Conservation (phyloP, 2,329 filamentous ascomycete species). For the Fusarium aywerte region DNA sequence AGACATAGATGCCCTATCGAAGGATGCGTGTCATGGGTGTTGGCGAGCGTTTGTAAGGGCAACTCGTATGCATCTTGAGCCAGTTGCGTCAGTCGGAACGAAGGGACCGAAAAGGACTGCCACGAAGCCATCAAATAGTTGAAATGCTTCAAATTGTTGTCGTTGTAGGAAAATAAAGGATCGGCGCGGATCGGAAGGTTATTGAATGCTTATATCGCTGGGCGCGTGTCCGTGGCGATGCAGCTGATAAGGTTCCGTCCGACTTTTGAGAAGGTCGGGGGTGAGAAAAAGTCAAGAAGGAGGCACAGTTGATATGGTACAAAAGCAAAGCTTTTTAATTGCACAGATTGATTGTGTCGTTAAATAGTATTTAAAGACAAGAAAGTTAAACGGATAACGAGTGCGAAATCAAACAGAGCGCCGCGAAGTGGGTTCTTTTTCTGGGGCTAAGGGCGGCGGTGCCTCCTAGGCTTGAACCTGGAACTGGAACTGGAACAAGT, state of each 20-base stretch:
- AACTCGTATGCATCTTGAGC: slow-evolving; percentile 55
- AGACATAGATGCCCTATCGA: slow-evolving; percentile 76
- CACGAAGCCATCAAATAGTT: slow-evolving; percentile 52
- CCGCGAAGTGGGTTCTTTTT: slow-evolving; percentile 31
- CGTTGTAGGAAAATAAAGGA: slow-evolving; percentile 12
- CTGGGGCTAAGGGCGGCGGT: slow-evolving; percentile 34
- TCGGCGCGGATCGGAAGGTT: slow-evolving; percentile 26
- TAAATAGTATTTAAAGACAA: slow-evolving; percentile 2
- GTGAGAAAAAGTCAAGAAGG: background rate
- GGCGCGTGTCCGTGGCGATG: slow-evolving; percentile 10
- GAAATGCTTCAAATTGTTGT: slow-evolving; percentile 6
- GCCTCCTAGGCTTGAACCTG: slow-evolving; percentile 6
- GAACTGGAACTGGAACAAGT: slow-evolving; percentile 24
- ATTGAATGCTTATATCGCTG: slow-evolving; percentile 21
- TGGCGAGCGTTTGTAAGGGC: slow-evolving; percentile 55
- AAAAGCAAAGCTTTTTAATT: slow-evolving; percentile 20
- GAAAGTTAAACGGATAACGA: slow-evolving; percentile 10
- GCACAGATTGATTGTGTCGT: slow-evolving; percentile 1
- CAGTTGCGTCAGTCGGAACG: slow-evolving; percentile 56
- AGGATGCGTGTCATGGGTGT: slow-evolving; percentile 67
- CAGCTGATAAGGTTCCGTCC: slow-evolving; percentile 18
- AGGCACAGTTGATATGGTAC: background rate
- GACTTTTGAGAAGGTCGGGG: background rate
- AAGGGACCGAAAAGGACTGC: slow-evolving; percentile 55
- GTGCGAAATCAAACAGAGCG: slow-evolving; percentile 30